Evolutionary conservation across 176 grass and related monocot genomes (phyloP), one percentile per base, ranked within the genome.

Genomic region (Avena atlantica): DNA sequence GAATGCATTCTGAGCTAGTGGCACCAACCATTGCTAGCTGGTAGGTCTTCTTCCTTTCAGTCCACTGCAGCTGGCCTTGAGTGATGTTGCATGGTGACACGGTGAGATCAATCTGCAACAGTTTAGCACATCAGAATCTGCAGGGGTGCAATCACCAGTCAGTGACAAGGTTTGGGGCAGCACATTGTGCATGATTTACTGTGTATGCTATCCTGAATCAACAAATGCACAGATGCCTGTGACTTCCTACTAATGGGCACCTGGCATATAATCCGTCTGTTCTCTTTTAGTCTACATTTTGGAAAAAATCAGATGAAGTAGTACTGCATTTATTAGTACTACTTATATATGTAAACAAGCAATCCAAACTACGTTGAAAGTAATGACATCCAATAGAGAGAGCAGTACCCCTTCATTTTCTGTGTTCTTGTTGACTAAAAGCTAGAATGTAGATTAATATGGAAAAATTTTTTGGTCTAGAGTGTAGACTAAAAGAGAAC

Each of bases 61-160:
- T 36, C 11, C 75, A 64, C 40, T 64, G 55, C 59, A 84, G 36
- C 40, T 19, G 70, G 51, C 81, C 51, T 71, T 27, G 36, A 24
- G 69, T 74, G 37, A 47, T 74, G 69, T 45, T 84, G 52, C 68
- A 83, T 57, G 67, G 68, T 73, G 29, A 65, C 7, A 21, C 31
- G 16, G 13, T 40, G 57, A 36, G 68, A 50, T 6, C 9, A 45
- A 1, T 27, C 12, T 65, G 63, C 78, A 64, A 87, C 10, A 65
- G 27, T 63, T 73, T 78, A 14, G 14, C 50, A 69, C 66, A 65
- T 37, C 21, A 80, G 24, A 71, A 86, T 23, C 40, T 45, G 60
- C 53, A 57, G 40, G 8, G 23, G 34, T 71, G 66, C 20, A 14
- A 71, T 36, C 81, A 83, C 49, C 34, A 83, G 19, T 42, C 36